phyloP scores from a whole-genome alignment of 768 basidiomycete species.

The Rhizopogon vesiculosus region DNA sequence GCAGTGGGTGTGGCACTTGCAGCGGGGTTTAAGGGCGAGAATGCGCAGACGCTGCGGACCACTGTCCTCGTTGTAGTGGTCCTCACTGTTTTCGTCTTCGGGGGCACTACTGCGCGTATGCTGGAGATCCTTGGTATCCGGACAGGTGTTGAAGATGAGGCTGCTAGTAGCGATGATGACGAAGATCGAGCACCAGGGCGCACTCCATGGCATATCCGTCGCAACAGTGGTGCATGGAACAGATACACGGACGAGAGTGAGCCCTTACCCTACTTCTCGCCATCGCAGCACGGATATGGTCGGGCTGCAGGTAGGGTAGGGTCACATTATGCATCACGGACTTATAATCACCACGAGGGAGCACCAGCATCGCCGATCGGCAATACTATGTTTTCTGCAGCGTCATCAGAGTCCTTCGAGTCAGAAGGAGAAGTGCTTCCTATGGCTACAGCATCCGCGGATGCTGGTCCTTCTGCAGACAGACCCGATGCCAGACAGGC shows the following conservation, averaged over 20 bases:
- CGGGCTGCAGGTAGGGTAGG: constrained; percentile 45
- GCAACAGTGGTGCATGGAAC: constrained; percentile 35
- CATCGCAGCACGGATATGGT: constrained; percentile 18
- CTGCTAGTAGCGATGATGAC: constrained; percentile 45
- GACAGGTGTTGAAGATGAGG: constrained; percentile 93
- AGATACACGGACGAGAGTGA: constrained; percentile 40
- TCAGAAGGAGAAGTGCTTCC: constrained; percentile 79
- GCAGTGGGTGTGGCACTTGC: constrained; percentile 98
- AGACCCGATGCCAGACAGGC: constrained; percentile 15
- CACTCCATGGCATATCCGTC: constrained; percentile 28
- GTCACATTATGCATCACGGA: constrained; percentile 47
- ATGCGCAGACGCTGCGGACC: constrained; percentile 85
- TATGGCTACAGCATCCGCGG: constrained; percentile 50
- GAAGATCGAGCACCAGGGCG: constrained; percentile 40
- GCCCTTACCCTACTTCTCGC: constrained; percentile 27
- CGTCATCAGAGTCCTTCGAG: constrained; percentile 73
- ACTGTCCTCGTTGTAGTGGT: constrained; percentile 97
- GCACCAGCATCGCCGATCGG: constrained; percentile 14
- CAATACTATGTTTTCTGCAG: constrained; percentile 52
- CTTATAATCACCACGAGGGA: constrained; percentile 61
- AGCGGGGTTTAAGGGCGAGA: constrained; percentile 91
- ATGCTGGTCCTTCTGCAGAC: constrained; percentile 13
- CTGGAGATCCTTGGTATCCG: constrained; percentile 94
- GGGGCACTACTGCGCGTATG: constrained; percentile 97
- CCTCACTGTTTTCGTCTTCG: constrained; percentile 89